Evolutionary conservation across 1,284 basidiomycete genomes (phyloP), one percentile per base, ranked within the genome.

Genomic region (Cystobasidiaceae sp.): DNA sequence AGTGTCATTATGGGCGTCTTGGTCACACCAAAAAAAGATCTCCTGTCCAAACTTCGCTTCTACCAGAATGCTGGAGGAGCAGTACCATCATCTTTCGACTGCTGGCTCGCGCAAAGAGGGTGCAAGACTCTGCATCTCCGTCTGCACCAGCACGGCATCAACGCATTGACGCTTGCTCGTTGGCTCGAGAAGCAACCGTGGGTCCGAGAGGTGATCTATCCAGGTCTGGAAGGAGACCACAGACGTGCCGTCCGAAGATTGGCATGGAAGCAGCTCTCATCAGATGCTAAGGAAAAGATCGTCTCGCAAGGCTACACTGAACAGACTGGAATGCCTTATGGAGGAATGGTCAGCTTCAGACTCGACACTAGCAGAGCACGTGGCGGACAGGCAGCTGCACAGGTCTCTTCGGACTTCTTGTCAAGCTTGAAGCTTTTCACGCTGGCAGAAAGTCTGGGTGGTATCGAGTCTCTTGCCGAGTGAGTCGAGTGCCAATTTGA

Each of bases 401-500:
- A 65, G 27, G 54, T 58, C 21, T 58, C 58, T 88, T 8, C 82
- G 86, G 66, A 79, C 76, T 92, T 97, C 80, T 78, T 96, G 59
- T 83, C 83, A 0, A 77, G 82, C 1, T 81, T 86, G 33, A 77
- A 83, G 44, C 75, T 94, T 48, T 93, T 96, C 75, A 84, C 86
- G 13, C 82, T 97, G 17, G 93, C 93, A 2, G 93, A 96, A 80
- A 87, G 84, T 50, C 79, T 97, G 4, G 93, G 93, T 2, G 93
- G 93, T 0, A 90, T 96, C 15, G 93, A 97, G 82, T 87, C 85
- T 75, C 79, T 96, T 55, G 88, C 88, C 6, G 91, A 94, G 77
- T 64, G 52, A 55, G 82, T 88, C 43, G 90, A 90, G 0, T 6
- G 23, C 27, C 44, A n/a, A n/a, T n/a, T n/a, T n/a, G n/a, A n/a